Evolutionary conservation across 1,284 basidiomycete species (phyloP).

Genomic region (Microstroma glucosiphilum): DNA sequence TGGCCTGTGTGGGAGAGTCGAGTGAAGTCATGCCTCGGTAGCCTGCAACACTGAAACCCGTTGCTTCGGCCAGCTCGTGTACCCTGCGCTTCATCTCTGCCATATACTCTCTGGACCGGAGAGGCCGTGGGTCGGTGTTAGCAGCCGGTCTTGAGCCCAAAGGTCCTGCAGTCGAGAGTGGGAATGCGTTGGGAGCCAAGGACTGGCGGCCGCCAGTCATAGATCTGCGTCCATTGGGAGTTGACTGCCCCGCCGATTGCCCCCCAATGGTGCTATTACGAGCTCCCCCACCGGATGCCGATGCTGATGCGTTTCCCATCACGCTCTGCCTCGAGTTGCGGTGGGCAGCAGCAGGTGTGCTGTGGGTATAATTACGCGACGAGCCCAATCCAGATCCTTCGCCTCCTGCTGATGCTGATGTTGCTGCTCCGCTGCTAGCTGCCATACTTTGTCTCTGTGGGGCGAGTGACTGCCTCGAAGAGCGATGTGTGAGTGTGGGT

Average conservation of each 20-base stretch:
- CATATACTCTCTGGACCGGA: slow-evolving; percentile 37
- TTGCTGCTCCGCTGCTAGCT: background rate
- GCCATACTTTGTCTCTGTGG: background rate
- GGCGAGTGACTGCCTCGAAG: slow-evolving; percentile 2
- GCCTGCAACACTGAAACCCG: slow-evolving; percentile 40
- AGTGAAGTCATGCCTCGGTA: slow-evolving; percentile 30
- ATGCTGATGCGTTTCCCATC: background rate
- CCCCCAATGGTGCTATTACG: background rate
- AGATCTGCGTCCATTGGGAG: background rate
- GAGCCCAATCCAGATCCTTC: background rate
- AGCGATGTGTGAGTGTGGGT: background rate
- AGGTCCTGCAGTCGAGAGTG: background rate
- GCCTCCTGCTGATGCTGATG: background rate
- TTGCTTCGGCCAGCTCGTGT: slow-evolving; percentile 34
- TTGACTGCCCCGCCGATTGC: background rate
- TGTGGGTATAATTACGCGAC: background rate
- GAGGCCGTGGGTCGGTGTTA: slow-evolving; percentile 20
- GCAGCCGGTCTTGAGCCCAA: background rate
- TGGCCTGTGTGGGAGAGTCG: slow-evolving; percentile 44
- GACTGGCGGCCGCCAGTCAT: slow-evolving; percentile 4
- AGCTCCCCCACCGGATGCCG: background rate
- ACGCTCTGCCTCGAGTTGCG: background rate
- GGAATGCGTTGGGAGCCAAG: background rate
- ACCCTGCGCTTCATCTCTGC: slow-evolving; percentile 39
- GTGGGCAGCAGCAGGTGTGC: background rate